Percentiles rank a stretch among this genome's conserved stretches.
These are phyloP conservation scores for Lumnitzera littorea DNA, from an alignment of 345 rosid genomes.

Conservation along the genomic window DNA sequence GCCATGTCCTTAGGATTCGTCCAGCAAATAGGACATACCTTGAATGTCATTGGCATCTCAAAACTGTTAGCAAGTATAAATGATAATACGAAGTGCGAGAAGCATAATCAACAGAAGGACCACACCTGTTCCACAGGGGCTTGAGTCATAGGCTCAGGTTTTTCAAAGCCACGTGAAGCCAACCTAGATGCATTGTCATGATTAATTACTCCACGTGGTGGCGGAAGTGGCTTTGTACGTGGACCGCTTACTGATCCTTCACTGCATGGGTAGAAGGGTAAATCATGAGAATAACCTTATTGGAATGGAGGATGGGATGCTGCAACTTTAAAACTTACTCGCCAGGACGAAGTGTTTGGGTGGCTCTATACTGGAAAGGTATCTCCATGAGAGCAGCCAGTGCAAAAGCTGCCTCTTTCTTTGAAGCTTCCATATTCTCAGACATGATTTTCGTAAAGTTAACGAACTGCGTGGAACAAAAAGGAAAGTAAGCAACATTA, in stretches of 20 bases:
- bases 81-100: background rate
- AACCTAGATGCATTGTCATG: conserved; percentile 46
- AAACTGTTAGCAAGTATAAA: background rate
- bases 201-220: conserved; percentile 64
- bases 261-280: conserved; percentile 29
- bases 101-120: background rate
- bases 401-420: conserved; percentile 85
- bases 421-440: conserved; percentile 44
- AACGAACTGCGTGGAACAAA: conserved; percentile 50
- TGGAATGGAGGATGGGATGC: conserved; percentile 5
- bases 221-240: conserved; percentile 50
- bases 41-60: conserved; percentile 10
- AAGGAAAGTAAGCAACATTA: background rate
- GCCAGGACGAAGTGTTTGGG: conserved; percentile 40
- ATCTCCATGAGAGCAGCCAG: conserved; percentile 98
- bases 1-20: conserved; percentile 91
- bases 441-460: conserved; percentile 87
- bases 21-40: conserved; percentile 97
- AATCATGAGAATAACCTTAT: background rate
- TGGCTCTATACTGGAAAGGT: conserved; percentile 81
- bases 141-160: conserved; percentile 25
- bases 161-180: conserved; percentile 23
- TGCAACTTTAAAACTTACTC: conserved; percentile 22
- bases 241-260: conserved; percentile 19
- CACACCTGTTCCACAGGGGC: conserved; percentile 34